Percentiles rank a stretch among this genome's conserved stretches.
These are phyloP conservation scores for Populus deltoides DNA, from an alignment of 345 rosid genomes.

Conservation along the genomic window DNA sequence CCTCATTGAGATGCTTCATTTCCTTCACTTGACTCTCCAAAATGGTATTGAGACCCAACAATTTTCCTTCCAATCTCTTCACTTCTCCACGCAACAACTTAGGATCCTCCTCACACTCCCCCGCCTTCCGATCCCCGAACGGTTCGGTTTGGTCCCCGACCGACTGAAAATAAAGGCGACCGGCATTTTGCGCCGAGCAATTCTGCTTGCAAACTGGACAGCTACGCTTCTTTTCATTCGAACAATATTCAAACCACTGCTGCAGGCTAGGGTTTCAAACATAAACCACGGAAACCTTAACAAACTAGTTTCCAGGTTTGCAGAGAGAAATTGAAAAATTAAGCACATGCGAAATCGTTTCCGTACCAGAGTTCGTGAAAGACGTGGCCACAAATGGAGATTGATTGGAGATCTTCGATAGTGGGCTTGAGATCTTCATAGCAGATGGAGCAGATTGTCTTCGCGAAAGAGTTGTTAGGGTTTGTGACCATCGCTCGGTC, in stretches of 20 bases:
- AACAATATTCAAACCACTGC: slow-evolving; percentile 95
- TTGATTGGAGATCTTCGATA: slow-evolving; percentile 73
- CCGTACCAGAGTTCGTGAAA: slow-evolving; percentile 89
- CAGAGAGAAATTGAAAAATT: neutral
- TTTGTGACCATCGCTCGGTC: slow-evolving; percentile 11
- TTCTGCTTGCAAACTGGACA: slow-evolving; percentile 91
- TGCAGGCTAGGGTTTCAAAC: slow-evolving; percentile 59
- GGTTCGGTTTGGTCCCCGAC: slow-evolving; percentile 52
- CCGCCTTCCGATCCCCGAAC: slow-evolving; percentile 25
- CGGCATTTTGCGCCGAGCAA: slow-evolving; percentile 44
- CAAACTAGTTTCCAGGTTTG: neutral
- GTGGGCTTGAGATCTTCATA: slow-evolving; percentile 92
- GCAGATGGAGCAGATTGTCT: slow-evolving; percentile 80
- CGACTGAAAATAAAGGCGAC: slow-evolving; percentile 83
- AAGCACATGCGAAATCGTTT: neutral
- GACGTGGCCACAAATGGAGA: slow-evolving; percentile 90
- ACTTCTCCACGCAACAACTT: slow-evolving; percentile 53
- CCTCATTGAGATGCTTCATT: slow-evolving; percentile 42
- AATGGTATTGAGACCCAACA: slow-evolving; percentile 42
- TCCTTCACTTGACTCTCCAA: slow-evolving; percentile 54
- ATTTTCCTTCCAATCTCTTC: slow-evolving; percentile 56
- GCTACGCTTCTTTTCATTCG: slow-evolving; percentile 53
- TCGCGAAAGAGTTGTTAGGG: slow-evolving; percentile 32
- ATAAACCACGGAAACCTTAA: neutral
- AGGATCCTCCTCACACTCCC: slow-evolving; percentile 45